Base-by-base conservation (phyloP, 495 filamentous ascomycete species). In the Penicillium angulare region DNA sequence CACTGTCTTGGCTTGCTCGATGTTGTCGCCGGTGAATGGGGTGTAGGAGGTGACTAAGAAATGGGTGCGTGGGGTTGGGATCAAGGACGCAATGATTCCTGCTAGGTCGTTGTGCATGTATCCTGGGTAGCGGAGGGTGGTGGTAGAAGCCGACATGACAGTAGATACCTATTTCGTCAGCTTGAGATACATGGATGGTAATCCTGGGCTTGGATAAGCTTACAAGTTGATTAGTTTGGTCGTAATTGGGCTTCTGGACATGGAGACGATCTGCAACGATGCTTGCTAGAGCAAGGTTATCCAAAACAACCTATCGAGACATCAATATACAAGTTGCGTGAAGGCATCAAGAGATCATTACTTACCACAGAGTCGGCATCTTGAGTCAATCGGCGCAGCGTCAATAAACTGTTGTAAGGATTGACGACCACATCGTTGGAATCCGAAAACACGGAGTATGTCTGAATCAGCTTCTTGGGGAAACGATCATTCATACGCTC, bases 51-150 rank as follows among this genome's bases (percentile, higher is more conserved):
- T 97, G 84, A 97, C 91, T 33, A 98, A 77, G 81, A 98, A 98
- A 67, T 98, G 93, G 68, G 90, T 95, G 47, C 93, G 88, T 12
- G 93, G 93, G 0, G 91, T 97, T 7, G 93, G 93, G 43, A 98
- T 97, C 5, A 98, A 79, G 17, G 91, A 95, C 31, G 93, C 95
- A 39, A 97, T 84, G 62, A 98, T 97, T 61, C 92, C 90, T 55
- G 95, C 92, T 7, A 98, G 86, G 63, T 98, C 93, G 66, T 98
- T 98, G 74, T 98, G 93, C 95, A 98, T 97, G 64, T 98, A 98
- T 21, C 95, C 93, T 1, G 93, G 93, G 66, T 98, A 97, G 50
- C 93, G 82, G 26, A 98, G 85, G 7, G 93, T 96, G 5, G 92
- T 96, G 1, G 93, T 98, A 60, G 89, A 92, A 8, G 95, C 93